Evolutionary conservation across 768 basidiomycete genomes (phyloP).

Genomic region (Hydnum rufescens): DNA sequence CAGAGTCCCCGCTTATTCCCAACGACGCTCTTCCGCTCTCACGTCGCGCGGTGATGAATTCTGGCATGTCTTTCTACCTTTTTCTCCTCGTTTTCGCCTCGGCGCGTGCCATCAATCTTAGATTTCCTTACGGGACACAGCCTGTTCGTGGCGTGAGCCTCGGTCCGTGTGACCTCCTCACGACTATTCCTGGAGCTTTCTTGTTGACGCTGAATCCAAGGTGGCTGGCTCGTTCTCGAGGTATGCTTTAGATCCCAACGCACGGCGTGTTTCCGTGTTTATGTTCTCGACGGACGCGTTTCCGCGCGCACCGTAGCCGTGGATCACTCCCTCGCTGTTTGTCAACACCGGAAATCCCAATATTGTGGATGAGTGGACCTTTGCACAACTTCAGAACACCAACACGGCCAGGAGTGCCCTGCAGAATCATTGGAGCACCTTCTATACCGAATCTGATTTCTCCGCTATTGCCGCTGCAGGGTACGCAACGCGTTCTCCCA

Average conservation of each 20-base stretch:
- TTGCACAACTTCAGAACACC: conserved; percentile 1
- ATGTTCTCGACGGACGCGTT: neutral
- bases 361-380: conserved; percentile 8
- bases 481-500: neutral
- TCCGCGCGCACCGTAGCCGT: conserved; percentile 3
- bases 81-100: neutral
- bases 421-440: conserved; percentile 40
- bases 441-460: conserved; percentile 53
- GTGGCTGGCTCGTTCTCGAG: conserved; percentile 6
- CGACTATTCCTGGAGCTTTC: neutral
- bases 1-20: no score
- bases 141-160: conserved; percentile 11
- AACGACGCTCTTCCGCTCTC: no score
- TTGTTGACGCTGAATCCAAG: neutral
- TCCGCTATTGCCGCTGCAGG: conserved; percentile 41
- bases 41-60: no score
- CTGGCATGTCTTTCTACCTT: no score
- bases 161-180: conserved; percentile 10
- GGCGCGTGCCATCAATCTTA: neutral
- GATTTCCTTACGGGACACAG: conserved; percentile 9
- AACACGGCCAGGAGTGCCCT: conserved; percentile 2
- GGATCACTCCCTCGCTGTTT: conserved; percentile 9
- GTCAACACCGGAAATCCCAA: conserved; percentile 11
- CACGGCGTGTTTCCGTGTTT: neutral
- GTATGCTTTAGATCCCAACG: neutral